These are phyloP conservation scores for Lentinula boryana DNA, from an alignment of 768 basidiomycete genomes.

Conservation along the genomic window DNA sequence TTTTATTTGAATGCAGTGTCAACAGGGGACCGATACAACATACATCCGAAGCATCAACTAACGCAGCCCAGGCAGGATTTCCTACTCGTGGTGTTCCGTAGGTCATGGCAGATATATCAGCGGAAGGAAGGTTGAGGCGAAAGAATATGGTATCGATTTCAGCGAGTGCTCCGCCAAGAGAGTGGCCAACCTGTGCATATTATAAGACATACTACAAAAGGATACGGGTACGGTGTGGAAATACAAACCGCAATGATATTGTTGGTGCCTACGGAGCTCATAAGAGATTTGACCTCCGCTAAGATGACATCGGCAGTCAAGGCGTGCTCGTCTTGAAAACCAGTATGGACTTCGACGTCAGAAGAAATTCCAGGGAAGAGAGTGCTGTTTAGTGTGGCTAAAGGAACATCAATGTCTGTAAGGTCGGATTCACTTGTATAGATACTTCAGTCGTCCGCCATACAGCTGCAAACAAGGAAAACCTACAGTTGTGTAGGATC, in stretches of 20 bases:
- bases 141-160: conserved; percentile 27
- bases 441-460: not conserved
- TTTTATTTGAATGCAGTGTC: conserved; percentile 31
- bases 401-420: conserved; percentile 28
- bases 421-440: conserved; percentile 27
- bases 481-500: conserved; percentile 32
- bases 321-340: conserved; percentile 35
- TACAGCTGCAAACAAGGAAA: not conserved
- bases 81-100: conserved; percentile 5
- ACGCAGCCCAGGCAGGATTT: conserved; percentile 1
- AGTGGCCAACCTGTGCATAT: conserved; percentile 22
- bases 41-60: conserved; percentile 4
- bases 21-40: conserved; percentile 24
- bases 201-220: not conserved
- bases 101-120: conserved; percentile 3
- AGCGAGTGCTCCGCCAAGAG: conserved; percentile 27
- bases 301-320: conserved; percentile 22
- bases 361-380: conserved; percentile 37
- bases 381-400: conserved; percentile 21
- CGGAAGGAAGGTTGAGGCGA: conserved; percentile 23
- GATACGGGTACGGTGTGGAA: not conserved
- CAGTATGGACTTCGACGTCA: conserved; percentile 31
- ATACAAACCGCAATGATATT: conserved; percentile 24
- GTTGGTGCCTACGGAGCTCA: conserved; percentile 21
- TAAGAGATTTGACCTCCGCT: conserved; percentile 22